Base-by-base conservation (phyloP, 441 rosid genomes). In the Croton setiger region DNA sequence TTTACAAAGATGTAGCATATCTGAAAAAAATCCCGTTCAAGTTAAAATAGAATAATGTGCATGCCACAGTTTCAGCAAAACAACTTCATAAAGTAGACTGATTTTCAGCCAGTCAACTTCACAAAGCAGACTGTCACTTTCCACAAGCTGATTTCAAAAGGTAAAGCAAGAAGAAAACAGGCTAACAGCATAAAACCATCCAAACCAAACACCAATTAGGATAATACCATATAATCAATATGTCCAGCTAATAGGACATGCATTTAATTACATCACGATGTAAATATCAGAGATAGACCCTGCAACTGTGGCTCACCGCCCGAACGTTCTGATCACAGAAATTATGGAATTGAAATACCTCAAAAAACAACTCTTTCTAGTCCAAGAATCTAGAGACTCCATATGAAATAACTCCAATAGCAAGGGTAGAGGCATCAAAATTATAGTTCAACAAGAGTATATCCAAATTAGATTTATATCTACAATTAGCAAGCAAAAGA, bases 141-240 rank as follows among this genome's bases (percentile, higher is more conserved):
- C 69, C 53, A 15, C 69, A 54, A 66, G 39, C 69, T 35, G 37
- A 63, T 31, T 64, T 45, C 61, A 39, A 11, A 52, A 39, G 21
- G 18, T 66, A 65, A 41, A 54, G 20, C n/a, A 52, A 20, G 44
- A 7, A 39, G 43, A 39, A 39, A 39, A 20, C 9, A 55, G n/a
- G 27, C 4, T 17, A 55, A 55, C 12, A 27, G 36, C 3, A 8
- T 14, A n/a, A 59, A 17, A 8, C 44, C 3, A 33, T 64, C 23
- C 68, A 8, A 64, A 48, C 53, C 57, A 48, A 64, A 15, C 13
- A 64, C 17, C 45, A 48, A 49, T 10, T 13, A 64, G 45, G 33
- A 65, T 36, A 65, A 65, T 37, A n/a, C 27, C 36, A 54, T 13
- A 45, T 27, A 39, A 31, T 63, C 20, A 53, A 53, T 53, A 20